Conservation (phyloP, 495 filamentous ascomycete species). For the Daldinia vernicosa region DNA sequence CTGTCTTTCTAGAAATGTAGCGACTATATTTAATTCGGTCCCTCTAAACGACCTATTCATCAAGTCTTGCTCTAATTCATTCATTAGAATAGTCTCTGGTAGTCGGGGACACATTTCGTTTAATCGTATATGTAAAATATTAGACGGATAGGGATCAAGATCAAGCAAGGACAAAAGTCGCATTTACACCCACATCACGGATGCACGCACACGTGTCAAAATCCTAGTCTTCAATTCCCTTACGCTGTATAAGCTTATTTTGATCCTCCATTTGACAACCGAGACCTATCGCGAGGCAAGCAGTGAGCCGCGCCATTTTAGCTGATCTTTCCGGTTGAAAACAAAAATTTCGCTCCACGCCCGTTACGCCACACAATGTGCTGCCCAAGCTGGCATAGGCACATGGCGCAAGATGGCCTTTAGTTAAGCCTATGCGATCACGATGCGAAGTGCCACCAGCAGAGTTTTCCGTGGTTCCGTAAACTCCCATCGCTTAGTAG, state of each 20-base stretch:
- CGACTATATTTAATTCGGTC: too few relatives aligned
- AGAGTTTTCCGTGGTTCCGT: constrained; percentile 6
- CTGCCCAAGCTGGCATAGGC: constrained; percentile 31
- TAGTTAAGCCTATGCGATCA: constrained; percentile 18
- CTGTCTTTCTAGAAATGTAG: too few relatives aligned
- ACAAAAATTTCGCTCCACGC: constrained; percentile 22
- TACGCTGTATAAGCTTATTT: constrained; percentile 27
- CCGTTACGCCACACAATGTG: constrained; percentile 34
- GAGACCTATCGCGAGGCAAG: constrained; percentile 15
- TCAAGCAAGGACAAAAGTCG: neutral
- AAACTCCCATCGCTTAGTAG: constrained; percentile 66
- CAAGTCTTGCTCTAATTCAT: too few relatives aligned
- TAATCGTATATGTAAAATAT: neutral
- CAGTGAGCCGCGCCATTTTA: constrained; percentile 23
- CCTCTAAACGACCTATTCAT: too few relatives aligned
- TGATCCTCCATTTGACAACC: constrained; percentile 5
- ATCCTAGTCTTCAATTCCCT: constrained; percentile 26
- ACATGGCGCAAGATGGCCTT: constrained; percentile 19
- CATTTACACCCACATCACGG: neutral
- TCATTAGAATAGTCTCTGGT: neutral
- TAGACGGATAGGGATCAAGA: neutral
- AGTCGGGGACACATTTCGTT: neutral
- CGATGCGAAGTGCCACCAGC: constrained; percentile 30
- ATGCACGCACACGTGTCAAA: neutral
- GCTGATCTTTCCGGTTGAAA: constrained; percentile 30